Conservation (phyloP, 352 stramenopile genomes). For the Elongisporangium undulatum region DNA sequence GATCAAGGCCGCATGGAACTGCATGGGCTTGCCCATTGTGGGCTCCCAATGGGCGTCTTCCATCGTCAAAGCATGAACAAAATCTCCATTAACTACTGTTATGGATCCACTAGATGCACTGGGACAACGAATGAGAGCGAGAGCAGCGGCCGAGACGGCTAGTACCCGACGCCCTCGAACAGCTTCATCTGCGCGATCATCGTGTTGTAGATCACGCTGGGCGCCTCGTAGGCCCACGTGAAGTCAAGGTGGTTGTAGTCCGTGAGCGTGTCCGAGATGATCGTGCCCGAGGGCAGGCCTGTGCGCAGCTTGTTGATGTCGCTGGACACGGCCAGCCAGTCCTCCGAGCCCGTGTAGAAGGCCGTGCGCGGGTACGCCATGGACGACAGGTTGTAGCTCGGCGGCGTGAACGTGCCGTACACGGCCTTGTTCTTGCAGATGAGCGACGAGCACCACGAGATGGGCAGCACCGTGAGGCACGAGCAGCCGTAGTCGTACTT, state of each 20-base stretch:
- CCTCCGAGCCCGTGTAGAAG: constrained; percentile 43
- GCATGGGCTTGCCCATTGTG: too few species aligned
- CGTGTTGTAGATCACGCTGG: constrained; percentile 48
- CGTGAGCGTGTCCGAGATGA: constrained; percentile 42
- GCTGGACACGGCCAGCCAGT: constrained; percentile 40
- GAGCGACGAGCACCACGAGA: constrained; percentile 30
- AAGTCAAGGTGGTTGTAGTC: constrained; percentile 69
- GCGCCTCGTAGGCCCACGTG: constrained; percentile 59
- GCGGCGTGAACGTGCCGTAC: constrained; percentile 45
- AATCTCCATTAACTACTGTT: background rate
- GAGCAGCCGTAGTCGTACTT: constrained; percentile 60
- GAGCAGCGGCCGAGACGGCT: too few species aligned
- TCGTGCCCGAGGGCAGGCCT: constrained; percentile 35
- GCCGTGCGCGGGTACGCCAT: constrained; percentile 47
- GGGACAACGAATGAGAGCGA: too few species aligned
- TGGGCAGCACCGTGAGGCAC: constrained; percentile 26
- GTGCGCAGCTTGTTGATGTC: constrained; percentile 44
- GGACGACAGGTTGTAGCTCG: constrained; percentile 31
- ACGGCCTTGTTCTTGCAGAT: constrained; percentile 56
- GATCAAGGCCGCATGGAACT: too few species aligned
- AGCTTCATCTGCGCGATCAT: constrained; percentile 48
- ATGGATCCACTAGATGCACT: too few species aligned
- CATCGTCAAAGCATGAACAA: background rate
- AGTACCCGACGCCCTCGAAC: constrained; percentile 50
- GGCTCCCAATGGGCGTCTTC: too few species aligned